A percentile compares a stretch with the other conserved stretches of the same genome.
These are phyloP conservation scores for Boeremia lycopersici DNA, from an alignment of 2,329 filamentous ascomycete species.

Conservation along the genomic window DNA sequence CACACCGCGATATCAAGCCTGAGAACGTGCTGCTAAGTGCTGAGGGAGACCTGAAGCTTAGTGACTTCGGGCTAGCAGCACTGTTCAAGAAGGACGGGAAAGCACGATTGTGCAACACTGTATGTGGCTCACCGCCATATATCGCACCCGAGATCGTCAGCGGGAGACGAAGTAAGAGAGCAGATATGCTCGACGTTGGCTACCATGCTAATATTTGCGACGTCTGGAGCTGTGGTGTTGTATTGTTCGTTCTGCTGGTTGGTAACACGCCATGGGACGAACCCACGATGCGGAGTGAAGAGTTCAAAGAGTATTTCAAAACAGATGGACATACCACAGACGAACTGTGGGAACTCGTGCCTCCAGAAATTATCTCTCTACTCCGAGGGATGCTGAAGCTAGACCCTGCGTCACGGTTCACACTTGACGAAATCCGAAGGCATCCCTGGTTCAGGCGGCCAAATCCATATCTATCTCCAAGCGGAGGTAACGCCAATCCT, in stretches of 20 bases:
- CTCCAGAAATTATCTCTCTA: slow-evolving; percentile 75
- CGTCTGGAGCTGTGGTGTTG: slow-evolving; percentile 97
- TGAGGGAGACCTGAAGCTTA: slow-evolving; percentile 87
- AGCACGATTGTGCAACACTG: slow-evolving; percentile 80
- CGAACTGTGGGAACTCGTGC: slow-evolving; percentile 82
- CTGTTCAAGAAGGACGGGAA: slow-evolving; percentile 89
- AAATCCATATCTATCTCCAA: slow-evolving; percentile 75
- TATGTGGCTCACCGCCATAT: slow-evolving; percentile 95
- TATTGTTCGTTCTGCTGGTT: slow-evolving; percentile 93
- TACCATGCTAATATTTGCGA: slow-evolving; percentile 84
- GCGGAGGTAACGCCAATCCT: slow-evolving; percentile 78
- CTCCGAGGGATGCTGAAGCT: slow-evolving; percentile 93
- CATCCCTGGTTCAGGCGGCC: slow-evolving; percentile 93
- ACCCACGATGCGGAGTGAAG: slow-evolving; percentile 82
- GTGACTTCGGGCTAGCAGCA: slow-evolving; percentile 94
- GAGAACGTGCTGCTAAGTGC: slow-evolving; percentile 92
- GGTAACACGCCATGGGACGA: slow-evolving; percentile 99
- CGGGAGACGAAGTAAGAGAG: slow-evolving; percentile 56
- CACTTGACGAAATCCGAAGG: slow-evolving; percentile 81
- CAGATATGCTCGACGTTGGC: slow-evolving; percentile 58
- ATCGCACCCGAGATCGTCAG: slow-evolving; percentile 89
- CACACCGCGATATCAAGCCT: slow-evolving; percentile 76
- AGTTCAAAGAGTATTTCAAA: slow-evolving; percentile 85
- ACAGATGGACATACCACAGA: slow-evolving; percentile 83
- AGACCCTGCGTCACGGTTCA: slow-evolving; percentile 75